Evolutionary conservation across 768 basidiomycete genomes (phyloP), one percentile per base, ranked within the genome.

Genomic region (Panaeolus cyanescens): DNA sequence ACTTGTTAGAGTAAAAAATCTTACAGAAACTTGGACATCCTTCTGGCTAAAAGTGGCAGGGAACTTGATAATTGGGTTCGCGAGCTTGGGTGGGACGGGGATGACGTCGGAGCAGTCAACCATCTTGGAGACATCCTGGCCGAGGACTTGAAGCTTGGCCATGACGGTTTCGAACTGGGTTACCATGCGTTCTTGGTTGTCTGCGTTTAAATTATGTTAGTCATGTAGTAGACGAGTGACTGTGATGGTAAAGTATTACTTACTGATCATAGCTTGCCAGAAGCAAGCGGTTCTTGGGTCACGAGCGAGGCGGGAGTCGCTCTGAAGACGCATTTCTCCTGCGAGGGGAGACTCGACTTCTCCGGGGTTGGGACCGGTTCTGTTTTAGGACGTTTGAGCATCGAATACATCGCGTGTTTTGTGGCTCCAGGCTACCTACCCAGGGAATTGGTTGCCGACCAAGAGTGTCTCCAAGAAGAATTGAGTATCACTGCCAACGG

Each of bases 251-350:
- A 40, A 25, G 6, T 15, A 25, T n/a, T n/a, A n/a, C 17, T 7
- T 20, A 55, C 36, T 42, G 19, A 42, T 42, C 39, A 42, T 42
- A 22, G 39, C 39, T 42, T 69, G 68, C 67, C 67, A 70, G 2
- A 64, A 55, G 60, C 65, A 68, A 25, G 67, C 65, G n/a, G 67
- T 68, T 20, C 67, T 60, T 15, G 61, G 45, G 45, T 65, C 39
- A 22, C 39, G 39, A 42, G 39, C 39, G 4, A 42, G 39, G 39
- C 68, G 64, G 42, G 70, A 74, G 67, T 79, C 77, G 55, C 75
- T 77, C 63, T 78, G 74, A 15, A 79, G 72, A 57, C 77, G 75
- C 68, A 80, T 71, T 63, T 77, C 77, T 17, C 78, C 78, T 20
- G 62, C 63, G 12, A 79, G 65, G 6, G 77, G 73, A 1, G 76